A percentile compares a stretch with the other conserved stretches of the same genome.
phyloP scores from a whole-genome alignment of 75 land plant genomes.

The Sequoiadendron giganteum region DNA sequence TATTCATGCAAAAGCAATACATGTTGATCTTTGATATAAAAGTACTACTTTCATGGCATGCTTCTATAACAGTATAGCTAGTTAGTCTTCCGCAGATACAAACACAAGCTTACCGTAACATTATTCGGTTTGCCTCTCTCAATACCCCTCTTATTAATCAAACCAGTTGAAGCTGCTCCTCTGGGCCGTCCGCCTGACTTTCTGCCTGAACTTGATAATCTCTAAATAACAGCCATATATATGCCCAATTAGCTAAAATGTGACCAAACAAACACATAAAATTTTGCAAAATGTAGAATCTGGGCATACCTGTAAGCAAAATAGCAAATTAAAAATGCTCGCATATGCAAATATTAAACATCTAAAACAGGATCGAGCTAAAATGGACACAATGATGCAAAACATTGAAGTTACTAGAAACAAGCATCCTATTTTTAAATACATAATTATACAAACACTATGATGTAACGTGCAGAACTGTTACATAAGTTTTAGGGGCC shows the following conservation, averaged over 20 bases:
- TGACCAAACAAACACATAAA: not conserved
- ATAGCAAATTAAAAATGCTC: not conserved
- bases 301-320: not conserved
- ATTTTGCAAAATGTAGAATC: not conserved
- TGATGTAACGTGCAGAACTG: not conserved
- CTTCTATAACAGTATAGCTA: not conserved
- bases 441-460: not conserved
- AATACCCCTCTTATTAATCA: not conserved
- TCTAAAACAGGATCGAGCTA: too few species aligned
- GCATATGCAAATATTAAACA: not conserved
- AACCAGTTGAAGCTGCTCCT: not conserved
- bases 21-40: not conserved
- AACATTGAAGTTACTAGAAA: too few species aligned
- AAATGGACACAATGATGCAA: too few species aligned
- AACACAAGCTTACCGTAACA: not conserved
- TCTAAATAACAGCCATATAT: not conserved
- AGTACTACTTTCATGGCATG: not conserved
- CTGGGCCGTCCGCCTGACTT: not conserved
- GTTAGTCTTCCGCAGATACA: not conserved
- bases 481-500: not conserved
- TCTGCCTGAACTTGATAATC: conserved; percentile 6
- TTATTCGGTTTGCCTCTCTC: not conserved
- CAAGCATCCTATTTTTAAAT: too few species aligned
- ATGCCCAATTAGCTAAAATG: not conserved
- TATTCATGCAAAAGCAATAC: not conserved